These are phyloP conservation scores for Scleroderma bovista DNA, from an alignment of 768 basidiomycete genomes.

Conservation along the genomic window DNA sequence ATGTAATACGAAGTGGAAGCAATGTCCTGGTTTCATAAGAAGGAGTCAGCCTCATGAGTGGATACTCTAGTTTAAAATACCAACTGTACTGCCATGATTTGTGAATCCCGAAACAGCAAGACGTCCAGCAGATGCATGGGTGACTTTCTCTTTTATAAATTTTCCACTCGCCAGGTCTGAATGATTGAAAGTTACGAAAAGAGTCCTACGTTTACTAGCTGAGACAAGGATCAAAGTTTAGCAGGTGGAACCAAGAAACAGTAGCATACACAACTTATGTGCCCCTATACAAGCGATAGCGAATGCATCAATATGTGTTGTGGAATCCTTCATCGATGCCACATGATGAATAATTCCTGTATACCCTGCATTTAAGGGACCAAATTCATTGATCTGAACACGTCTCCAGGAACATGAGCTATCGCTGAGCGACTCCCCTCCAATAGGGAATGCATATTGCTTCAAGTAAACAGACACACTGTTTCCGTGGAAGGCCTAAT, in stretches of 20 bases:
- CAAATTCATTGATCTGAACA: conserved; percentile 17
- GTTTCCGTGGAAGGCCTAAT: conserved; percentile 17
- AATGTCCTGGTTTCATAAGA: conserved; percentile 14
- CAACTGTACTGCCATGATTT: not conserved
- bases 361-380: conserved; percentile 11
- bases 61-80: not conserved
- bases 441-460: conserved; percentile 1
- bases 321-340: conserved; percentile 5
- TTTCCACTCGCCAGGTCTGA: conserved; percentile 5
- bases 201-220: too few species aligned
- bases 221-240: too few species aligned
- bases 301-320: conserved; percentile 11
- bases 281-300: conserved; percentile 19
- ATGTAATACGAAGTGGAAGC: conserved; percentile 26
- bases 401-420: conserved; percentile 13
- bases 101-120: conserved; percentile 12
- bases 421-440: not conserved
- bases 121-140: conserved; percentile 14
- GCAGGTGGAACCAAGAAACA: not conserved
- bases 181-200: too few species aligned
- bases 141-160: conserved; percentile 14
- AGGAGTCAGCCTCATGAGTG: not conserved
- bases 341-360: conserved; percentile 22
- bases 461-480: conserved; percentile 16
- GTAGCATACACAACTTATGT: not conserved